phyloP scores from a whole-genome alignment of 2,329 filamentous ascomycete species.

The Colletotrichum lentis region DNA sequence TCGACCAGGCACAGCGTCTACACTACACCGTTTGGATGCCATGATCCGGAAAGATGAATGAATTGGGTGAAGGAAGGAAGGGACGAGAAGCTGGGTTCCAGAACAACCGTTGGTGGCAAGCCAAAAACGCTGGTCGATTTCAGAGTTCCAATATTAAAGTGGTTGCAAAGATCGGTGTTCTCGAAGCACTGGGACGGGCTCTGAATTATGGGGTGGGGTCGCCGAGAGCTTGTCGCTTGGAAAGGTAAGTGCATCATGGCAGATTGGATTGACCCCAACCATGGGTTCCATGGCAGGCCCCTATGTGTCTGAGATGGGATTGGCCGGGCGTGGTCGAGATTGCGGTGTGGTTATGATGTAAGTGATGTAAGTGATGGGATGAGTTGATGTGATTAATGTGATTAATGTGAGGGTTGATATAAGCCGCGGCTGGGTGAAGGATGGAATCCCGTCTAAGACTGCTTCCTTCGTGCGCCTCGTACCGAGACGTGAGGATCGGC shows the following conservation, averaged over 20 bases:
- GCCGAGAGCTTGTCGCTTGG: slow-evolving; percentile 16
- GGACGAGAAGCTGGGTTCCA: background rate
- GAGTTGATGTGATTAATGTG: slow-evolving; percentile 20
- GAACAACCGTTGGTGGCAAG: slow-evolving; percentile 7
- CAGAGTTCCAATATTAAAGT: slow-evolving; percentile 20
- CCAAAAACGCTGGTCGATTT: slow-evolving; percentile 8
- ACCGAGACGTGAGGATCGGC: slow-evolving; percentile 7
- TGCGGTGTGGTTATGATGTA: slow-evolving; percentile 17
- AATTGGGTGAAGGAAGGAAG: slow-evolving; percentile 13
- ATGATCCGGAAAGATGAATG: slow-evolving; percentile 17
- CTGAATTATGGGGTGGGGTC: slow-evolving; percentile 23
- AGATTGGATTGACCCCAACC: slow-evolving; percentile 7
- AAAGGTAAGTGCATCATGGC: background rate
- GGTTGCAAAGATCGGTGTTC: slow-evolving; percentile 22
- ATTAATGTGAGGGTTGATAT: background rate
- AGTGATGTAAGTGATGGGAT: slow-evolving; percentile 25
- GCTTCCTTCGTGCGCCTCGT: slow-evolving; percentile 12
- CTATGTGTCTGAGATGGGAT: background rate
- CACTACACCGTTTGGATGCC: slow-evolving; percentile 15
- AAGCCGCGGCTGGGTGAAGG: background rate
- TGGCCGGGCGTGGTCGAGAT: background rate
- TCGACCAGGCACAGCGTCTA: slow-evolving; percentile 24
- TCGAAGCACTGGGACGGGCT: slow-evolving; percentile 17
- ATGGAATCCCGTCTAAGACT: background rate
- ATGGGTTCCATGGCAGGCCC: slow-evolving; percentile 5